phyloP scores from a whole-genome alignment of 495 filamentous ascomycete species.

The Annulohypoxylon bovei region DNA sequence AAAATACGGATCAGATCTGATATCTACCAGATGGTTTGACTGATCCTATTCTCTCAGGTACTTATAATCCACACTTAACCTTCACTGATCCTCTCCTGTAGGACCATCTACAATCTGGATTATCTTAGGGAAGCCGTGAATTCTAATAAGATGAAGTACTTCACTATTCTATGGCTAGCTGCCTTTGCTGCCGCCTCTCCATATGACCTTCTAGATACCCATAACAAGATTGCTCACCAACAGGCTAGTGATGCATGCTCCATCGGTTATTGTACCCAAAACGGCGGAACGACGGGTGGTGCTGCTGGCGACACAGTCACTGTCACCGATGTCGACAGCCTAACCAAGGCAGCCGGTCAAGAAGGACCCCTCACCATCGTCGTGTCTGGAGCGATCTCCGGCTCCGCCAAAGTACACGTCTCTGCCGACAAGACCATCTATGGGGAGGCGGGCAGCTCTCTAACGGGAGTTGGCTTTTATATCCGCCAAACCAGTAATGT shows the following conservation, averaged over 20 bases:
- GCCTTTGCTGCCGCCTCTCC: conserved; percentile 12
- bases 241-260: conserved; percentile 45
- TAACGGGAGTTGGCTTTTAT: conserved; percentile 58
- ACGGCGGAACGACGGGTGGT: conserved; percentile 61
- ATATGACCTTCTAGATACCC: background rate
- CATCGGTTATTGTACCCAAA: conserved; percentile 49
- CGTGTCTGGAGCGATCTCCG: conserved; percentile 56
- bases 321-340: conserved; percentile 60
- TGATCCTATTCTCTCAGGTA: too few relatives aligned
- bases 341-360: conserved; percentile 55
- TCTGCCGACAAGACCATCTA: conserved; percentile 65
- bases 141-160: conserved; percentile 18
- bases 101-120: background rate
- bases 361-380: conserved; percentile 58
- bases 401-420: conserved; percentile 55
- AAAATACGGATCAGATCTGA: background rate
- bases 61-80: background rate
- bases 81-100: background rate
- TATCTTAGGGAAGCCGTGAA: background rate
- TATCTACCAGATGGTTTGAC: background rate
- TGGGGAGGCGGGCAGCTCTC: conserved; percentile 45
- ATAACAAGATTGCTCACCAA: conserved; percentile 7
- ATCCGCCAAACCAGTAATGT: conserved; percentile 62
- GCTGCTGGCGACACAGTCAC: conserved; percentile 62
- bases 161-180: background rate